These are phyloP conservation scores for Chytriomyces hyalinus DNA, from an alignment of 192 early-diverging fungal species.

Conservation along the genomic window DNA sequence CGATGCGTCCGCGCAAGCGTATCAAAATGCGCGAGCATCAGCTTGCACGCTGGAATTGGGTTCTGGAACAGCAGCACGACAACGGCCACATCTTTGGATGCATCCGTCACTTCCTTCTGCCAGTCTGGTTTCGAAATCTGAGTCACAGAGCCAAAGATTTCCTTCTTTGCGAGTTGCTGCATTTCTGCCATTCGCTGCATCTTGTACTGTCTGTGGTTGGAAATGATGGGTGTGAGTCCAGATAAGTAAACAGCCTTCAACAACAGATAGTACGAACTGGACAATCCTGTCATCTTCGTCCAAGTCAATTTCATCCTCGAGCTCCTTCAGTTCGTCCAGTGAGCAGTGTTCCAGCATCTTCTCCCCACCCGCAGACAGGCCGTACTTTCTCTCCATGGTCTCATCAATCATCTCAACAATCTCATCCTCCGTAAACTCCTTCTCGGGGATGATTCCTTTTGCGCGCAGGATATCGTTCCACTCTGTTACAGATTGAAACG, in stretches of 20 bases:
- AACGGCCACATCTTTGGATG: conserved; percentile 76
- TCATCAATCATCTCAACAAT: conserved; percentile 77
- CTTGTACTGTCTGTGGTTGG: conserved; percentile 56
- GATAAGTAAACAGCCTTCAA: conserved; percentile 4
- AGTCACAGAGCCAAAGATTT: conserved; percentile 82
- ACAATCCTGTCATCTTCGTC: conserved; percentile 85
- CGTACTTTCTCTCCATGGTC: conserved; percentile 64
- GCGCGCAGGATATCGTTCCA: conserved; percentile 95
- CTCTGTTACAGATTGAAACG: conserved; percentile 35
- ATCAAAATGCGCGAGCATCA: conserved; percentile 78
- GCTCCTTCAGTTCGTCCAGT: conserved; percentile 75
- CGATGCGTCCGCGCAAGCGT: conserved; percentile 76
- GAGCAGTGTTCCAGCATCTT: conserved; percentile 64
- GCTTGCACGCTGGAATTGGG: conserved; percentile 81
- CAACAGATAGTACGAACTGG: conserved; percentile 50
- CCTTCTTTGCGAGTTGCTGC: conserved; percentile 67
- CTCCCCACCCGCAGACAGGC: conserved; percentile 43
- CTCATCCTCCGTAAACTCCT: conserved; percentile 77
- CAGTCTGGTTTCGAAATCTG: conserved; percentile 96
- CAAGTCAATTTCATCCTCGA: conserved; percentile 75
- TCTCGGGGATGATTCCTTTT: conserved; percentile 87
- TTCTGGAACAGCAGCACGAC: conserved; percentile 74
- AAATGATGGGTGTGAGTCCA: conserved; percentile 1
- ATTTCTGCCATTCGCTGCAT: conserved; percentile 83
- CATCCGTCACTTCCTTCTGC: conserved; percentile 84